Percentiles rank a stretch among this genome's conserved stretches.
phyloP scores from a whole-genome alignment of 2,329 filamentous ascomycete genomes.

The Xylariaceae sp. region DNA sequence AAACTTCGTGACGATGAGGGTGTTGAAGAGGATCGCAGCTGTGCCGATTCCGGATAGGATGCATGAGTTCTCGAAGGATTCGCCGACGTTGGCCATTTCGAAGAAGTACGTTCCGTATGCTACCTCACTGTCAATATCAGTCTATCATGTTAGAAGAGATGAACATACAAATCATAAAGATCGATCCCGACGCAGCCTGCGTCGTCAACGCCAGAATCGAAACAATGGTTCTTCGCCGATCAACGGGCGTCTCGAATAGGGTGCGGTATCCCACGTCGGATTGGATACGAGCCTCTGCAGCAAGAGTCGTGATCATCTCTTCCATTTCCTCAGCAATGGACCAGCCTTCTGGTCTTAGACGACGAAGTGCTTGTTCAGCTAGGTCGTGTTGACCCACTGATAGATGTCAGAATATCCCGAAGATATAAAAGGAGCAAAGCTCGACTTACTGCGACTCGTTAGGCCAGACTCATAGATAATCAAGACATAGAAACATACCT shows the following conservation, averaged over 20 bases:
- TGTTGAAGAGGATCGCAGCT: conserved; percentile 50
- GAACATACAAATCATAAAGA: conserved; percentile 54
- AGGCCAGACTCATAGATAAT: no score
- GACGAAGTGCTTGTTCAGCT: conserved; percentile 31
- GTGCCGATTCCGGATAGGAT: conserved; percentile 51
- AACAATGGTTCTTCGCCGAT: conserved; percentile 46
- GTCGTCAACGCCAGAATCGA: conserved; percentile 44
- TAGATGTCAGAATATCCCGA: neutral
- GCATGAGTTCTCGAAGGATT: conserved; percentile 53
- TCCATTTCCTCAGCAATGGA: conserved; percentile 32
- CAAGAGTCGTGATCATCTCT: conserved; percentile 37
- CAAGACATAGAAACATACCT: neutral
- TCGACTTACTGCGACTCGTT: no score
- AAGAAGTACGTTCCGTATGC: conserved; percentile 56
- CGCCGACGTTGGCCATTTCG: conserved; percentile 50
- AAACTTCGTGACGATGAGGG: conserved; percentile 45
- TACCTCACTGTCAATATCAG: conserved; percentile 22
- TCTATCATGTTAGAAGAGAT: neutral
- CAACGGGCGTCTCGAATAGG: conserved; percentile 47
- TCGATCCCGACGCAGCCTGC: conserved; percentile 50
- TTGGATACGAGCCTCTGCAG: conserved; percentile 31
- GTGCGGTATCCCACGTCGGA: conserved; percentile 38
- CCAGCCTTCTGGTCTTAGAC: conserved; percentile 32
- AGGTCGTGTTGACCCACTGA: neutral
- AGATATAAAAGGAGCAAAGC: no score